A percentile compares a stretch with the other conserved stretches of the same genome.
These are phyloP conservation scores for Herpotrichia juniperi DNA, from an alignment of 2,329 filamentous ascomycete species.

Conservation along the genomic window DNA sequence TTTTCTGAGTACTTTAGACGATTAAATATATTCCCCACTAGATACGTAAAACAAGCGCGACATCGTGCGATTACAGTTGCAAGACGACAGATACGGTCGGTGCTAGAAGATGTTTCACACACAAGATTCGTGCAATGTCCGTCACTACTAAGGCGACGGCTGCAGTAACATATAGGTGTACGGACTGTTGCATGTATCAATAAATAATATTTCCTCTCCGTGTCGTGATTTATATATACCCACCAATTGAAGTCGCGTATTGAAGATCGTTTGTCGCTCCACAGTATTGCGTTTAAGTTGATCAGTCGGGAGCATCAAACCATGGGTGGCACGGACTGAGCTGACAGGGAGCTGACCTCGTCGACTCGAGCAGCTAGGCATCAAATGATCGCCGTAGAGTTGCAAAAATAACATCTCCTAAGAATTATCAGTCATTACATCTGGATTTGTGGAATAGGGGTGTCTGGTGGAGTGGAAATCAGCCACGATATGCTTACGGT, in stretches of 20 bases:
- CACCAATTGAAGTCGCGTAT: background rate
- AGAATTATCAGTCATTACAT: background rate
- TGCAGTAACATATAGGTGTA: background rate
- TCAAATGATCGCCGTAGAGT: background rate
- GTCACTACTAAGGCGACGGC: background rate
- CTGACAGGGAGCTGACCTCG: background rate
- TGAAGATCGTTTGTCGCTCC: background rate
- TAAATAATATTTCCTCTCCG: background rate
- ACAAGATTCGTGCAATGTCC: background rate
- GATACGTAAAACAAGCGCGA: background rate
- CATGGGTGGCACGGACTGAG: background rate
- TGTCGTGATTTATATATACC: background rate
- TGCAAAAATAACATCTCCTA: background rate
- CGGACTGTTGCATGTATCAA: background rate
- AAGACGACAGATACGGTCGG: background rate
- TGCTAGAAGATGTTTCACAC: background rate
- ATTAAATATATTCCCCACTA: no score
- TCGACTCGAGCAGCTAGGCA: background rate
- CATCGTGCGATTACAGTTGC: background rate
- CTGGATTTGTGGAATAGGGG: background rate
- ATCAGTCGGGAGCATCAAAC: background rate
- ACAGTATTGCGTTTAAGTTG: background rate
- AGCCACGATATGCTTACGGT: background rate
- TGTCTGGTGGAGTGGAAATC: background rate
- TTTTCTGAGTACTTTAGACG: no score